These are phyloP conservation scores for Lachnellula suecica DNA, from an alignment of 2,329 filamentous ascomycete species.

Conservation along the genomic window DNA sequence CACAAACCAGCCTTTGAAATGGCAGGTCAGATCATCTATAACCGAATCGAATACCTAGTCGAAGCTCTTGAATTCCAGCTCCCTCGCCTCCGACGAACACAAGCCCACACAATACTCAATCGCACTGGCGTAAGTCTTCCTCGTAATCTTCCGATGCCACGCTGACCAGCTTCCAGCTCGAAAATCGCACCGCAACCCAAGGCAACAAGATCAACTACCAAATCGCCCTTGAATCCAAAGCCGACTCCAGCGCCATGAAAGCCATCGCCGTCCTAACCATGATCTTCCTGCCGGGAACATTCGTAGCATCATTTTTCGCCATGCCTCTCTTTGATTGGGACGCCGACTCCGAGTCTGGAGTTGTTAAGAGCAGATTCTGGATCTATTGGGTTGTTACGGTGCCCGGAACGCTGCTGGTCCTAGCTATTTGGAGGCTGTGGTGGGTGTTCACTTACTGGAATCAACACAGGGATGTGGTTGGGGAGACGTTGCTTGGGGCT, in stretches of 20 bases:
- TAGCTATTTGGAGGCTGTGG: slow-evolving; percentile 1
- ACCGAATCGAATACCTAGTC: background rate
- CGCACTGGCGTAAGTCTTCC: background rate
- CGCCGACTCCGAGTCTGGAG: background rate
- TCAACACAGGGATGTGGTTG: background rate
- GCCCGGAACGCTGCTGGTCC: slow-evolving; percentile 1
- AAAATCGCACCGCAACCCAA: background rate
- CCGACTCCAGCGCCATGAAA: slow-evolving; percentile 9
- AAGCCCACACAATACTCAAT: background rate
- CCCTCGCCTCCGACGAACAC: background rate
- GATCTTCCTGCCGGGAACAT: slow-evolving; percentile 8
- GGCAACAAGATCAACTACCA: background rate
- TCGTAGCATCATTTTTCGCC: slow-evolving; percentile 8
- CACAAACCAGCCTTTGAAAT: background rate
- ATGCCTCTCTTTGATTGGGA: slow-evolving; percentile 14
- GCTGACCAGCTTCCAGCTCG: background rate
- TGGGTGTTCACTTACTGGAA: background rate
- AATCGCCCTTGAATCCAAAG: background rate
- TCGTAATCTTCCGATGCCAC: background rate
- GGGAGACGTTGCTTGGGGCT: background rate
- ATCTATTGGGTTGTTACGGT: slow-evolving; percentile 8
- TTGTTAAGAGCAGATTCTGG: slow-evolving; percentile 1
- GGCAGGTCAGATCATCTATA: background rate
- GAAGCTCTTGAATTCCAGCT: background rate
- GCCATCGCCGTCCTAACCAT: slow-evolving; percentile 14